Percentiles rank a stretch among this genome's conserved stretches.
Conservation (phyloP, 768 basidiomycete species). For the Arthromyces matolae region DNA sequence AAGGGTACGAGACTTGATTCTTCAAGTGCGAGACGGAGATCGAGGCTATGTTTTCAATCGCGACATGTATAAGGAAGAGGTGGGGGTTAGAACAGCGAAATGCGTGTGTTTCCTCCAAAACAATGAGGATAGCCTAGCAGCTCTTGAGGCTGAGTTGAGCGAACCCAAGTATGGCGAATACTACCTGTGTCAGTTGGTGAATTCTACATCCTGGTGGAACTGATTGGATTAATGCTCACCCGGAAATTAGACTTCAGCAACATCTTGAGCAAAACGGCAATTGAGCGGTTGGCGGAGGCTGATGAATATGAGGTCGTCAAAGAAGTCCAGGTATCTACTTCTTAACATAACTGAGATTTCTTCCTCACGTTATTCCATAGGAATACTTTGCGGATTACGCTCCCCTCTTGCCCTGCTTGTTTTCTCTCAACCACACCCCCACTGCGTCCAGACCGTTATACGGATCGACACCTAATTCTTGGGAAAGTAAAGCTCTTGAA, state of each 20-base stretch:
- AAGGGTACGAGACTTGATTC: constrained; percentile 50
- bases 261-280: constrained; percentile 80
- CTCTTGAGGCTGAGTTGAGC: constrained; percentile 76
- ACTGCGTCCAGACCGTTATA: constrained; percentile 61
- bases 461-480: constrained; percentile 66
- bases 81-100: constrained; percentile 43
- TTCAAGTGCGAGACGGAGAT: constrained; percentile 41
- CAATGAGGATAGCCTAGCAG: constrained; percentile 76
- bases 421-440: constrained; percentile 80
- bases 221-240: constrained; percentile 18
- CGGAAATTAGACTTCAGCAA: constrained; percentile 84
- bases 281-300: constrained; percentile 89
- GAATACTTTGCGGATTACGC: constrained; percentile 98
- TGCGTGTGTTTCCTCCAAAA: constrained; percentile 92
- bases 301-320: constrained; percentile 96
- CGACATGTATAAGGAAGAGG: constrained; percentile 47
- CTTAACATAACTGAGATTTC: background rate
- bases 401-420: constrained; percentile 80
- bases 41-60: constrained; percentile 50
- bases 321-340: constrained; percentile 83
- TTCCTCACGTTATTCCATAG: constrained; percentile 34
- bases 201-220: constrained; percentile 31
- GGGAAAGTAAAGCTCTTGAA: constrained; percentile 72
- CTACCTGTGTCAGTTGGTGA: constrained; percentile 96
- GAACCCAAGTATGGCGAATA: constrained; percentile 97